Base-by-base conservation (phyloP, 2,329 filamentous ascomycete genomes). In the Byssochlamys sp. region DNA sequence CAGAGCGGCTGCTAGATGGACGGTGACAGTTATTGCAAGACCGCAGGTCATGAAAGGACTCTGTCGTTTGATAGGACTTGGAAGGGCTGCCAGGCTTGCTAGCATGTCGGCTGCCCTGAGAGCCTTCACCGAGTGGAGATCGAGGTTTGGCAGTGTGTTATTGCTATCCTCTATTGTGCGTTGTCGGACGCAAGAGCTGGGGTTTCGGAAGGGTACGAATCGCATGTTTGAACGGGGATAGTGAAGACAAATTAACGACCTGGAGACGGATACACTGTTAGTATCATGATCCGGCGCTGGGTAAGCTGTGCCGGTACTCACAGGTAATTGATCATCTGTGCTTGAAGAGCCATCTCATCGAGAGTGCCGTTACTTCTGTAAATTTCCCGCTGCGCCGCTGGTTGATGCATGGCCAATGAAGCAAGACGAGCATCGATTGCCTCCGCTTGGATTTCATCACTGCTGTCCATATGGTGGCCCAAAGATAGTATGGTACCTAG, bases 11-110 rank as follows among this genome's bases (percentile, higher is more conserved):
- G 52, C 55, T 19, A 49, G 51, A 26, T 91, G 87, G 2, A 91
- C 86, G 60, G 89, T 85, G 2, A 87, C 86, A 1, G 84, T 86
- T 52, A 90, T 77, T 1, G 87, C 87, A 52, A 91, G 76, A 26
- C 86, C 85, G 67, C 88, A 91, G n/a, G 84, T 87, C 72, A 91
- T 88, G 71, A 90, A 90, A 60, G 89, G 88, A 0, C 83, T 89
- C 70, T 92, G 88, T 29, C 81, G 81, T 1, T 84, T 78, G 3
- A 91, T 74, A 0, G 84, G 79, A 52, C 53, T 62, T 3, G 62
- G 65, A 11, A 63, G 64, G 1, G 85, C 83, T 0, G 87, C 86
- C 25, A 92, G 83, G 0, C 87, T 86, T 60, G 85, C 86, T 61
- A 95, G 86, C 55, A 85, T 84, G 62, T 85, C 84, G 0, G 90